Conservation (phyloP, 164 flowering plant genomes). For the Cinnamomum micranthum region DNA sequence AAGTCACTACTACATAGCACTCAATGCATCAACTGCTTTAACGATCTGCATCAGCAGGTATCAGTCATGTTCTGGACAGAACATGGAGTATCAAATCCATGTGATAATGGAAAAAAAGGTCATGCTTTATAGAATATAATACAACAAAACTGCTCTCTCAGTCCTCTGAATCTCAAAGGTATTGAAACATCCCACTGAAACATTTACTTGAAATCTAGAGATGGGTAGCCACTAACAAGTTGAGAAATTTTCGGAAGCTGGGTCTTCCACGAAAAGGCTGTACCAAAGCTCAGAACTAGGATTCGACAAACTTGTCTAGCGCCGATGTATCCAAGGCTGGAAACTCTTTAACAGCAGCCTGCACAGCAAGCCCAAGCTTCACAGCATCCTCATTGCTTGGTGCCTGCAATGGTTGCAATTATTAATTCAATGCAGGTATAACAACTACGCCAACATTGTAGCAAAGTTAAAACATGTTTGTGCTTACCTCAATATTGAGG, state of each 20-base stretch:
- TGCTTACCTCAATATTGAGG: constrained; percentile 83
- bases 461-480: neutral
- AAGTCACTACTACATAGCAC: neutral
- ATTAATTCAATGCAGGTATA: neutral
- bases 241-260: neutral
- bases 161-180: too few species aligned
- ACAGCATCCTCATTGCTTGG: constrained; percentile 68
- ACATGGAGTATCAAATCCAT: too few species aligned
- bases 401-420: constrained; percentile 42
- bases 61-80: neutral
- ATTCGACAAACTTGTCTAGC: constrained; percentile 53
- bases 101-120: too few species aligned
- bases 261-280: neutral
- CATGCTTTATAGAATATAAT: too few species aligned
- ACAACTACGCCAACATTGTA: neutral
- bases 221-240: neutral
- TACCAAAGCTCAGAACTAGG: neutral
- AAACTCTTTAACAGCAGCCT: constrained; percentile 64
- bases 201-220: neutral
- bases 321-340: constrained; percentile 73
- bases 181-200: neutral
- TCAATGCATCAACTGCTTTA: neutral
- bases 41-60: neutral
- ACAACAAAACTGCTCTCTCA: too few species aligned
- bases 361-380: constrained; percentile 74